Evolutionary conservation across 2,329 filamentous ascomycete genomes (phyloP).

Genomic region (Raffaelea arxii): DNA sequence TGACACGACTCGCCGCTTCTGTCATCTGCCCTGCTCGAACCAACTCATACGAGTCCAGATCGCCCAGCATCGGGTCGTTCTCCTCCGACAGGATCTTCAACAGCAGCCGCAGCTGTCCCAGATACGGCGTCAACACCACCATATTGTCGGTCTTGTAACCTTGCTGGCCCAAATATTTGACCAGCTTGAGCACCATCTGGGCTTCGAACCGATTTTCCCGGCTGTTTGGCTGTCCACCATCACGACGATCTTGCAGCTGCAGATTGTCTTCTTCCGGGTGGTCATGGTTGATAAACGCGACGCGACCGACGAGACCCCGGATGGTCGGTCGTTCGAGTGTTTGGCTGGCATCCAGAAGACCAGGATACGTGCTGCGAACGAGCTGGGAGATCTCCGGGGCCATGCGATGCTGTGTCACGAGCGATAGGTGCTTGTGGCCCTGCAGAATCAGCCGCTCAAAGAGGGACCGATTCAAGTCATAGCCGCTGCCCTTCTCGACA

Average conservation of each 20-base stretch:
- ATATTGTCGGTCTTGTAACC: constrained; percentile 57
- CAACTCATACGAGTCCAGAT: constrained; percentile 39
- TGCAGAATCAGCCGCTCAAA: constrained; percentile 57
- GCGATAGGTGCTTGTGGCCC: constrained; percentile 41
- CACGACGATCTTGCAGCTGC: constrained; percentile 35
- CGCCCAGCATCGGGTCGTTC: constrained; percentile 57
- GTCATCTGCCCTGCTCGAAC: constrained; percentile 52
- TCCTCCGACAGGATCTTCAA: constrained; percentile 40
- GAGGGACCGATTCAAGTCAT: constrained; percentile 55
- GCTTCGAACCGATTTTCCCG: constrained; percentile 56
- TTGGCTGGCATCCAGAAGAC: constrained; percentile 43
- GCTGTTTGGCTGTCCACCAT: constrained; percentile 19
- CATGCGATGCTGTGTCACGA: constrained; percentile 59
- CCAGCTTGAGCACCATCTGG: constrained; percentile 52
- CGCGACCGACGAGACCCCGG: constrained; percentile 46
- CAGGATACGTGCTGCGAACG: constrained; percentile 48
- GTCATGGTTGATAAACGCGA: constrained; percentile 59
- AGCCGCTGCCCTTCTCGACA: constrained; percentile 55
- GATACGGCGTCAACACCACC: constrained; percentile 62
- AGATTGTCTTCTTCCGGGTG: constrained; percentile 38
- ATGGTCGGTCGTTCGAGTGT: constrained; percentile 37
- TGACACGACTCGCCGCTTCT: constrained; percentile 36
- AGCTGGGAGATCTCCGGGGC: constrained; percentile 51
- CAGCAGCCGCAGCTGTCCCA: constrained; percentile 56
- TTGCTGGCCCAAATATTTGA: constrained; percentile 61